phyloP scores from a whole-genome alignment of 164 flowering plant species.

The Hamamelis virginiana region DNA sequence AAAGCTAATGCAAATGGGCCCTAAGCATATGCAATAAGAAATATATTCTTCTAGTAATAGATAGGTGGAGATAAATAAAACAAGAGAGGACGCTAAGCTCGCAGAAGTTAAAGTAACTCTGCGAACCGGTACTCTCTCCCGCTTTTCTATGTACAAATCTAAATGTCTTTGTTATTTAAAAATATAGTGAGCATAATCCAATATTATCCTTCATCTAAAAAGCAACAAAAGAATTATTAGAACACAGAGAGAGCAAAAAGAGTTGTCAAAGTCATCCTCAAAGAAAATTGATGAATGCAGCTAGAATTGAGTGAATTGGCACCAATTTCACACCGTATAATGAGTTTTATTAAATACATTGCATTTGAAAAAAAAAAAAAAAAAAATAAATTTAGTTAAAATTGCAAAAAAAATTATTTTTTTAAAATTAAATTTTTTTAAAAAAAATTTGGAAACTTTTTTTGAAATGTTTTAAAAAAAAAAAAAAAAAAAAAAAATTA shows the following conservation, averaged over 20 bases:
- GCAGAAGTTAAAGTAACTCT: constrained; percentile 38
- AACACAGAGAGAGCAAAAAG: background rate
- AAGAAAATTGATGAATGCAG: background rate
- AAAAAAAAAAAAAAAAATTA: no score
- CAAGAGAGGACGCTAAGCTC: constrained; percentile 48
- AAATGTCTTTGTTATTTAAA: constrained; percentile 3
- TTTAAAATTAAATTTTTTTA: no score
- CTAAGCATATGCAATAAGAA: background rate
- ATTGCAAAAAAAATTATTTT: no score
- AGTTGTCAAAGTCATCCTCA: background rate
- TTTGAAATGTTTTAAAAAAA: no score
- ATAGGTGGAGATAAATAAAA: background rate
- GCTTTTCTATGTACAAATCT: constrained; percentile 13
- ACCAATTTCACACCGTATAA: no score
- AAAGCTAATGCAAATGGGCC: no score
- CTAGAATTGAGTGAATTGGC: background rate
- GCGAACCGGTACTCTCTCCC: constrained; percentile 48
- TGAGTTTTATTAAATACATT: no score
- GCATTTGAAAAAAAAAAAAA: no score
- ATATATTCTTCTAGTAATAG: background rate
- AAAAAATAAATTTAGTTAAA: no score
- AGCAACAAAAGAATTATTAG: background rate
- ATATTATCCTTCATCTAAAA: constrained; percentile 25
- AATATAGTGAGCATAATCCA: background rate
- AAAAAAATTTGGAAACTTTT: no score